A percentile compares a stretch with the other conserved stretches of the same genome.
These are phyloP conservation scores for Chrysochromulina parva DNA, from an alignment of 78 protist species.

Conservation along the genomic window DNA sequence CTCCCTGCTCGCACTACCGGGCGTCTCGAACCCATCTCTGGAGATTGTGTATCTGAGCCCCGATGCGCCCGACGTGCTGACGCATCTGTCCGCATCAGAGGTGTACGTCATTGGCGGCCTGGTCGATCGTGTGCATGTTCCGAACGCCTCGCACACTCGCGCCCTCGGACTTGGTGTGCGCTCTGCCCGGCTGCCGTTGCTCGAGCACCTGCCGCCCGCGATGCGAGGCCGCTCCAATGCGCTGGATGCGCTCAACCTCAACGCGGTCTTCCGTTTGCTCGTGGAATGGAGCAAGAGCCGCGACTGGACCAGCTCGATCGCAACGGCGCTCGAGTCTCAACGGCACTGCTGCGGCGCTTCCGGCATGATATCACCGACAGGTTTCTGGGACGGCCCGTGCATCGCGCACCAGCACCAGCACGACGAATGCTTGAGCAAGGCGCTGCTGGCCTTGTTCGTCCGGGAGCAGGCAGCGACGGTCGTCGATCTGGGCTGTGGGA, in stretches of 20 bases:
- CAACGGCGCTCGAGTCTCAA: not conserved
- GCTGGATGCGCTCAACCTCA: not conserved
- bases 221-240: not conserved
- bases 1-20: too few relatives aligned
- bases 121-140: not conserved
- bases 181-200: not conserved
- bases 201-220: not conserved
- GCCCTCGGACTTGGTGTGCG: not conserved
- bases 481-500: too few relatives aligned
- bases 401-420: too few relatives aligned
- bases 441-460: too few relatives aligned
- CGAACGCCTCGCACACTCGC: not conserved
- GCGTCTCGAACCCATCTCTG: too few relatives aligned
- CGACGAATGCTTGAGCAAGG: too few relatives aligned
- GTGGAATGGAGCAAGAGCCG: not conserved
- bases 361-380: too few relatives aligned
- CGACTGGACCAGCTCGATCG: not conserved
- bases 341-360: not conserved
- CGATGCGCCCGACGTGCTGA: not conserved
- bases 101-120: constrained; percentile 10
- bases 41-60: not conserved
- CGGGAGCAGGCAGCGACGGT: too few relatives aligned
- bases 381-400: too few relatives aligned
- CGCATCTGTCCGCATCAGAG: not conserved
- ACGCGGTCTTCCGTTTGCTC: not conserved